A percentile compares a stretch with the other conserved stretches of the same genome.
Evolutionary conservation across 257 asterid genomes (phyloP).

Genomic region (Primulina eburnea): DNA sequence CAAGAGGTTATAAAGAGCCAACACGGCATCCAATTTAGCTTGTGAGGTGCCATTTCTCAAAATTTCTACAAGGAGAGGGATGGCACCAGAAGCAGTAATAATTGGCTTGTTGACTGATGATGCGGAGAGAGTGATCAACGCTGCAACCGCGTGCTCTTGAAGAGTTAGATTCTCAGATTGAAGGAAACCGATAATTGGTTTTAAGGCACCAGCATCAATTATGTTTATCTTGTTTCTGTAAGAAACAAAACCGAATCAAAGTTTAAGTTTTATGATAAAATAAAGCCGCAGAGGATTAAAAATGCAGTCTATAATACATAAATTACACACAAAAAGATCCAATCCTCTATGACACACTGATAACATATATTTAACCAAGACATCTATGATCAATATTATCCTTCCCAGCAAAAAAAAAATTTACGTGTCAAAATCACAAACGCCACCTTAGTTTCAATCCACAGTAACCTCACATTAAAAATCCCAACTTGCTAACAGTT

Average conservation of each 20-base stretch:
- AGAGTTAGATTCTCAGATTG: conserved; percentile 50
- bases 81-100: conserved; percentile 71
- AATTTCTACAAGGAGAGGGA: conserved; percentile 76
- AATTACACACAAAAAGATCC: not conserved
- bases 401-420: not conserved
- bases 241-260: conserved; percentile 5
- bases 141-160: conserved; percentile 79
- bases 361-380: not conserved
- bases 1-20: conserved; percentile 87
- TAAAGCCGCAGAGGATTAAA: conserved; percentile 2
- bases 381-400: not conserved
- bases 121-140: conserved; percentile 86
- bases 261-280: conserved; percentile 1
- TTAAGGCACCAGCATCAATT: conserved; percentile 73
- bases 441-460: not conserved
- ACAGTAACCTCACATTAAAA: not conserved
- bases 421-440: not conserved
- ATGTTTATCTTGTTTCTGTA: conserved; percentile 80
- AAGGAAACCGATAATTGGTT: conserved; percentile 72
- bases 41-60: conserved; percentile 50
- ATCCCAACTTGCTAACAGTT: not conserved
- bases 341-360: not conserved
- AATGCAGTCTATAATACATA: not conserved
- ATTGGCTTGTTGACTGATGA: conserved; percentile 77
- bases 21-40: conserved; percentile 74